Evolutionary conservation across 2,329 filamentous ascomycete species (phyloP).

Genomic region (Exophiala sp.): DNA sequence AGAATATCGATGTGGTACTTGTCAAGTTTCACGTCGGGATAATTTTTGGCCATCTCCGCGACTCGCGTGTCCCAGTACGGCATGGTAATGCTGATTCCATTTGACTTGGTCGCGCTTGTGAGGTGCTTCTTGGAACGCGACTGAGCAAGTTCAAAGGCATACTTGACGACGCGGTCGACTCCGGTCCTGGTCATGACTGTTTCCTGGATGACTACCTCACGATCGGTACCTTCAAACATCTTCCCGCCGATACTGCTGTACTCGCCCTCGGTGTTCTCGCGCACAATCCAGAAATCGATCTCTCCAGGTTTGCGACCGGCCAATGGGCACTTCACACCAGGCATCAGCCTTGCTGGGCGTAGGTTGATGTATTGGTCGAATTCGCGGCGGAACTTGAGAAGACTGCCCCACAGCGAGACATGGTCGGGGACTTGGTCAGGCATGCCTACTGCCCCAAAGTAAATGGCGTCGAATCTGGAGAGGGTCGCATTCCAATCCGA

Average conservation of each 20-base stretch:
- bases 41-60: constrained; percentile 84
- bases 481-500: constrained; percentile 50
- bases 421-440: constrained; percentile 52
- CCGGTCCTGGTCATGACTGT: constrained; percentile 91
- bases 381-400: constrained; percentile 54
- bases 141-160: constrained; percentile 96
- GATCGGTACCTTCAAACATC: constrained; percentile 27
- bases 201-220: constrained; percentile 91
- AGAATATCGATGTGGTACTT: constrained; percentile 98
- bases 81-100: constrained; percentile 92
- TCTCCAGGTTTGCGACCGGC: constrained; percentile 46
- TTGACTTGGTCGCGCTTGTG: constrained; percentile 99
- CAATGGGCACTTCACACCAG: constrained; percentile 51
- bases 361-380: constrained; percentile 58
- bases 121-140: constrained; percentile 94
- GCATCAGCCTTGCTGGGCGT: constrained; percentile 52
- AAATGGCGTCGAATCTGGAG: constrained; percentile 52
- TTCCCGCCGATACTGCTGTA: constrained; percentile 75
- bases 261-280: constrained; percentile 99
- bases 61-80: constrained; percentile 44
- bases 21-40: constrained; percentile 90
- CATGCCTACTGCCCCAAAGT: constrained; percentile 58
- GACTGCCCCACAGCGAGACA: constrained; percentile 54
- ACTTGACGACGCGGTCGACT: constrained; percentile 90
- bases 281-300: constrained; percentile 65